Evolutionary conservation across 495 filamentous ascomycete genomes (phyloP), one percentile per base, ranked within the genome.

Genomic region (Elaphomyces granulatus): DNA sequence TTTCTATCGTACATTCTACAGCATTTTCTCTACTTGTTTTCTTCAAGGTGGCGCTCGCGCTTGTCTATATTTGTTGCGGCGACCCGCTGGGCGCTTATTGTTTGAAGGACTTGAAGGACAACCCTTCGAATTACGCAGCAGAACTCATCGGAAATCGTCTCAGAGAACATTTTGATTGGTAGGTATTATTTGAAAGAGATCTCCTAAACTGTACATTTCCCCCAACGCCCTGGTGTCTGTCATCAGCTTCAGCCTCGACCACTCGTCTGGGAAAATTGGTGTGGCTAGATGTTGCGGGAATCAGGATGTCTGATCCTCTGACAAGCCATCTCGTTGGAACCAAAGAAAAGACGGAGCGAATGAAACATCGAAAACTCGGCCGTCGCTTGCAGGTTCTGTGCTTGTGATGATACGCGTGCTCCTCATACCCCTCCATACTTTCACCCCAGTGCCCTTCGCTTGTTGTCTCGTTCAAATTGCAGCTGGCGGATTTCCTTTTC

Each of bases 401-500:
- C 37, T 19, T 8, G 20, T 15, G 20, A 26, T 31, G 21, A 23
- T 39, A 37, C 18, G 17, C 17, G 14, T 37, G n/a, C 18, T 12
- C 36, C n/a, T 20, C 36, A 4, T 21, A n/a, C 18, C 34, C 34
- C 9, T 21, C 23, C 21, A 2, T 12, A 31, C 37, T 44, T 53
- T 58, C 51, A 59, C 19, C 40, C 45, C 32, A 66, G 50, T 16
- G 55, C 53, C 19, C 45, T 56, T 32, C 57, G 52, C 46, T 50
- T 51, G 38, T 61, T 51, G n/a, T 63, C 56, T 36, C 61, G 56
- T 45, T 64, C 58, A 26, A 45, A 47, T 49, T 66, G 46, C 48
- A 71, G 52, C 37, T 70, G 56, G 39, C 67, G 55, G 49, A 90
- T 80, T 49, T 84, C 80, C 34, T 58, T 57, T 39, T 78, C 66